Evolutionary conservation across 1,139 yeast genomes (phyloP).

Genomic region (Yamadazyma siamensis): DNA sequence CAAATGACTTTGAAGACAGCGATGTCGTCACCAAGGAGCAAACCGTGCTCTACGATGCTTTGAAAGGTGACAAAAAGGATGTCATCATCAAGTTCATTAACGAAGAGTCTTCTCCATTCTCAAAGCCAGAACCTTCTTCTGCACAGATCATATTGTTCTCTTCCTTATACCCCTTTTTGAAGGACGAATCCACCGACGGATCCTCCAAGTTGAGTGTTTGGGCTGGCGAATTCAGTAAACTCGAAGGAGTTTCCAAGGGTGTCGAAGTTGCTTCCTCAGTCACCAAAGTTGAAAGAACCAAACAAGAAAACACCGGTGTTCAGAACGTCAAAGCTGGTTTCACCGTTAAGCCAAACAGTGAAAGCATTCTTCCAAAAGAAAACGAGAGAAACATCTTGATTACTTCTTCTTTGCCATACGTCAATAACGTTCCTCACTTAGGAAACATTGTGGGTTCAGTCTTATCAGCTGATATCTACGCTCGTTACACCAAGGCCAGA

Average conservation of each 20-base stretch:
- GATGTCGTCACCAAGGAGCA: slow-evolving; percentile 27
- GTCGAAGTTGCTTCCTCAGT: slow-evolving; percentile 34
- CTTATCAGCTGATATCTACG: slow-evolving; percentile 87
- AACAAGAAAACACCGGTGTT: slow-evolving; percentile 57
- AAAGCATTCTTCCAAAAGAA: slow-evolving; percentile 51
- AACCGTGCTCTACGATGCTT: slow-evolving; percentile 27
- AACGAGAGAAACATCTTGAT: slow-evolving; percentile 78
- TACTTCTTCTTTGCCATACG: slow-evolving; percentile 96
- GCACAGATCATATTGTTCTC: slow-evolving; percentile 48
- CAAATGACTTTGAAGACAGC: slow-evolving; percentile 40
- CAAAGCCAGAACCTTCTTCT: slow-evolving; percentile 24
- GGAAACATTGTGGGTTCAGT: slow-evolving; percentile 97
- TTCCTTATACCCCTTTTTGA: slow-evolving; percentile 35
- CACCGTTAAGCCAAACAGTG: slow-evolving; percentile 33
- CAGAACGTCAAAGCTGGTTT: slow-evolving; percentile 42
- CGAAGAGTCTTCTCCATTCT: slow-evolving; percentile 11
- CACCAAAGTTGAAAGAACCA: slow-evolving; percentile 44
- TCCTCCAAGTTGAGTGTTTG: slow-evolving; percentile 27
- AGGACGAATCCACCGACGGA: slow-evolving; percentile 13
- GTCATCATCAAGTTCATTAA: slow-evolving; percentile 15
- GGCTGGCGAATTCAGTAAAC: slow-evolving; percentile 38
- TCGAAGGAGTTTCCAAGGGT: slow-evolving; percentile 36
- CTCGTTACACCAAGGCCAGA: slow-evolving; percentile 87
- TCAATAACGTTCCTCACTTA: slow-evolving; percentile 95
- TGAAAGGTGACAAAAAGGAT: slow-evolving; percentile 28